Evolutionary conservation across 169 alveolate species (phyloP), one percentile per base, ranked within the genome.

Genomic region (Eimeria mitis): DNA sequence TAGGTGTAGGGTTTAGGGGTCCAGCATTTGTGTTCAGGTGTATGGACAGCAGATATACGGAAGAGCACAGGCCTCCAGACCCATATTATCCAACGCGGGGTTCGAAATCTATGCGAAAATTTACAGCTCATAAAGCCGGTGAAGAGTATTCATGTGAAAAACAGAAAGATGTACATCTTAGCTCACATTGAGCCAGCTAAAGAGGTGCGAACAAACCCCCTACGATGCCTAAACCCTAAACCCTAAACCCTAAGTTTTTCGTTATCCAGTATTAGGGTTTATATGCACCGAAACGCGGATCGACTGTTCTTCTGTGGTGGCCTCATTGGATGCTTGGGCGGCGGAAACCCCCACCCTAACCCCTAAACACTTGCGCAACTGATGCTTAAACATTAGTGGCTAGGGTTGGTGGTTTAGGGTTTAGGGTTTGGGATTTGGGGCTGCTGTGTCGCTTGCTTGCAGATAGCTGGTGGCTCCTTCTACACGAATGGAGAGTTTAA

Each of bases 41-140:
- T 98, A 42, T 98, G 99, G 99, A 98, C 99, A 37, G 99, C 99
- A 13, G 99, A 98, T 95, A 96, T 98, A 42, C 96, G 99, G 88
- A 98, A 98, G 97, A 96, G 96, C 71, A 98, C 99, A 83, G 99
- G 98, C 44, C 95, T 98, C 83, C 97, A 98, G 98, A 97, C 98
- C 42, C 98, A 98, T 89, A 98, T 97, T 84, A 98, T 98, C 54
- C 99, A 98, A 76, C 94, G 98, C 59, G 97, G 98, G 37, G 98
- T 98, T 68, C 98, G 97, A 97, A 95, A 97, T 71, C 95, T 98
- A 88, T 97, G 98, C 91, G 99, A 98, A 95, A 97, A 95, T 47
- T 97, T 97, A 83, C 96, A 98, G 90, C 97, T 98, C 31, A 98
- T 98, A 59, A 97, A 98, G 95, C 99, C 99, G 90, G 98, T 98